Conservation (phyloP, 495 filamentous ascomycete species). For the Lentithecium fluviatile region DNA sequence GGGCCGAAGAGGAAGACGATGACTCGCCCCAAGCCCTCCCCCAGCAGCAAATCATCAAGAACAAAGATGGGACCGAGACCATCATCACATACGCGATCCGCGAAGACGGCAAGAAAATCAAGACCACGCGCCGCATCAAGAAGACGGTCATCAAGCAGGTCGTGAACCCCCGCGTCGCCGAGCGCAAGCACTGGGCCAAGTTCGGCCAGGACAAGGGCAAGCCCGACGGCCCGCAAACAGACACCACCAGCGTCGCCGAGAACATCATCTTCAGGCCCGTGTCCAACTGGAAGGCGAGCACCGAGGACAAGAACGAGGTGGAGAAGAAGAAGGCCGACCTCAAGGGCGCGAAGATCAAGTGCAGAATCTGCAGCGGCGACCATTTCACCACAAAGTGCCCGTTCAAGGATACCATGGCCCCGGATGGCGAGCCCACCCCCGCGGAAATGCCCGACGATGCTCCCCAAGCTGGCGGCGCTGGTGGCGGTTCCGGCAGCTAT, state of each 20-base stretch:
- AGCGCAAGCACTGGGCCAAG: conserved; percentile 87
- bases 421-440: conserved; percentile 59
- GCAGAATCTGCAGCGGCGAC: conserved; percentile 95
- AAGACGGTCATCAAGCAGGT: conserved; percentile 83
- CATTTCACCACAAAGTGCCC: conserved; percentile 97
- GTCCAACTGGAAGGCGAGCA: conserved; percentile 81
- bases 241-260: conserved; percentile 91
- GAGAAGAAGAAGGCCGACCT: conserved; percentile 79
- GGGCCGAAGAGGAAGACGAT: conserved; percentile 96
- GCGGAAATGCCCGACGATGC: conserved; percentile 56
- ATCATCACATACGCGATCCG: conserved; percentile 86
- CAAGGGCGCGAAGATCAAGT: conserved; percentile 99
- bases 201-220: conserved; percentile 83
- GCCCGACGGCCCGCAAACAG: conserved; percentile 63
- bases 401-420: conserved; percentile 79
- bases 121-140: conserved; percentile 91
- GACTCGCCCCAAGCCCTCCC: conserved; percentile 77
- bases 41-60: conserved; percentile 77
- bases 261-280: conserved; percentile 94
- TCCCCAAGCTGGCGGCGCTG: conserved; percentile 53
- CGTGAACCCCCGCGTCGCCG: conserved; percentile 94
- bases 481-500: conserved; percentile 73
- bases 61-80: conserved; percentile 98
- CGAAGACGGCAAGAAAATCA: conserved; percentile 91
- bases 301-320: conserved; percentile 64